phyloP scores from a whole-genome alignment of 441 rosid species.

The Eutrema salsugineum region DNA sequence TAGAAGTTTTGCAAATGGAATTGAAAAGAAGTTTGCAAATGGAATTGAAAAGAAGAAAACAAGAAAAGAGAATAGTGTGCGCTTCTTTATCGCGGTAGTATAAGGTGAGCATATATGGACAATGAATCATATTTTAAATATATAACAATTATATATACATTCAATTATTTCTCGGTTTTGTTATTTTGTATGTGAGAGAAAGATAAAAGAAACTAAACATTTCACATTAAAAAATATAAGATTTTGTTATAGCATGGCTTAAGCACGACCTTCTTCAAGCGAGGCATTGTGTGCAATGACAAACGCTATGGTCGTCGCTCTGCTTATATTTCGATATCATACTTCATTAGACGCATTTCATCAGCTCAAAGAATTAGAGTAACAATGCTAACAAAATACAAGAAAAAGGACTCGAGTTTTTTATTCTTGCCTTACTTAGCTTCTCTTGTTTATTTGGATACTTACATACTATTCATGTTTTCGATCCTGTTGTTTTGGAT shows the following conservation, averaged over 20 bases:
- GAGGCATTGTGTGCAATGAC: neutral
- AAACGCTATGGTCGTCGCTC: neutral
- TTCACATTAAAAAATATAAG: neutral
- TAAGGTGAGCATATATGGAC: neutral
- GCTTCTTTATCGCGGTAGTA: constrained; percentile 17
- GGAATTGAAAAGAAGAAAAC: neutral
- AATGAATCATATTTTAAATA: neutral
- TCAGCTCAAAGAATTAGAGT: neutral
- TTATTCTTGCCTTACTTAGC: neutral
- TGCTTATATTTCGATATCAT: neutral
- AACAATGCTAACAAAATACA: neutral
- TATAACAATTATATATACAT: neutral
- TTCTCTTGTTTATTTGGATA: constrained; percentile 1
- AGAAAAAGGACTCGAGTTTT: neutral
- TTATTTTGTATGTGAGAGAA: neutral
- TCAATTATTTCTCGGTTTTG: neutral
- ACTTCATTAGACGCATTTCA: neutral
- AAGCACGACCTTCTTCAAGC: neutral
- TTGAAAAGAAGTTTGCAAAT: neutral
- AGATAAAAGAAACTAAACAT: neutral
- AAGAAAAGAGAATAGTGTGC: neutral
- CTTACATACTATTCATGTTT: neutral
- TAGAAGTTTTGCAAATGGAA: too few species aligned
- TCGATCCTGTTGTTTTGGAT: too few species aligned
- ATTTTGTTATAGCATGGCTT: neutral